Conservation (phyloP, 1,139 yeast species). For the Candida sojae region DNA sequence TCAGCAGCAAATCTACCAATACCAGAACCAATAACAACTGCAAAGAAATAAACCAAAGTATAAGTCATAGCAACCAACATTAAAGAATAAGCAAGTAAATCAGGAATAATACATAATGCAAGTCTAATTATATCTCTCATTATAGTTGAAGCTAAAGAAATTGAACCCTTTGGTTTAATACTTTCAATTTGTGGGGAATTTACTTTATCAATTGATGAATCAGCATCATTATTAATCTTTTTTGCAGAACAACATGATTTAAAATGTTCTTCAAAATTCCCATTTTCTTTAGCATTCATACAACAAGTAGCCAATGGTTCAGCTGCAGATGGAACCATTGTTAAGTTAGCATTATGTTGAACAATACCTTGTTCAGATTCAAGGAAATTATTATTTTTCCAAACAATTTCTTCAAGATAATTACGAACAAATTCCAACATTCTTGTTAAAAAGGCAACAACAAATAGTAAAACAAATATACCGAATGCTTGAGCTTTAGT, state of each 20-base stretch:
- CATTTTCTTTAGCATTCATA: conserved; percentile 6
- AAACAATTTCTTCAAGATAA: conserved; percentile 67
- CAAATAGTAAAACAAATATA: conserved; percentile 61
- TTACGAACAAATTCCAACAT: conserved; percentile 59
- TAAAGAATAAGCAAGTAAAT: conserved; percentile 65
- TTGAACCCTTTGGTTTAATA: conserved; percentile 1
- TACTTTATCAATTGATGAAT: conserved; percentile 5
- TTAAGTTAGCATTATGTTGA: conserved; percentile 10
- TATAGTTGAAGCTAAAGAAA: conserved; percentile 27
- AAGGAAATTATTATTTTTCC: conserved; percentile 41
- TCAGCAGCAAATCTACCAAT: conserved; percentile 70
- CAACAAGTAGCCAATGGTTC: background rate
- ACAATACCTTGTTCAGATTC: conserved; percentile 13
- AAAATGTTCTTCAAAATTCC: conserved; percentile 4
- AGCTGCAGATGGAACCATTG: background rate
- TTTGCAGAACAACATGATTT: conserved; percentile 1
- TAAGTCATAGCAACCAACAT: conserved; percentile 82
- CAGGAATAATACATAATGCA: conserved; percentile 56
- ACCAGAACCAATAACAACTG: conserved; percentile 67
- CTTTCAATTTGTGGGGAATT: conserved; percentile 3
- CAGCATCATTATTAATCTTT: background rate
- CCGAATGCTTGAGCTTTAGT: conserved; percentile 69
- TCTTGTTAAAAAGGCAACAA: conserved; percentile 57
- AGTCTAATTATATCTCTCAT: conserved; percentile 58
- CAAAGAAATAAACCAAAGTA: conserved; percentile 67